Evolutionary conservation across 768 basidiomycete species (phyloP).

Genomic region (Ramaria sp.): DNA sequence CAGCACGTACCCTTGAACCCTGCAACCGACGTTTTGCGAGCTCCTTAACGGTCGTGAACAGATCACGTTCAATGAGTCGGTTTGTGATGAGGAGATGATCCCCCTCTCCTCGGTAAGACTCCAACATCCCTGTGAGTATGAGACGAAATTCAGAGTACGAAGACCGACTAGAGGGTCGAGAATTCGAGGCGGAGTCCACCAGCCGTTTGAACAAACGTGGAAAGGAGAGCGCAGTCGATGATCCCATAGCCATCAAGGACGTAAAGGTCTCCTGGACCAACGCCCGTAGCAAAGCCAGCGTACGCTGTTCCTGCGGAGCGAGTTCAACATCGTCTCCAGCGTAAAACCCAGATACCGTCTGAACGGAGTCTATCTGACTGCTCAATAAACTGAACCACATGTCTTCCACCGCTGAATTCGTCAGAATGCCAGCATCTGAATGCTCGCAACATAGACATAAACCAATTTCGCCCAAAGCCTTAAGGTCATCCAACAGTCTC

Average conservation of each 20-base stretch:
- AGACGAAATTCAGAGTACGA: constrained; percentile 86
- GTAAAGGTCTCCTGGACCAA: constrained; percentile 80
- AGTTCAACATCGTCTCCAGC: constrained; percentile 13
- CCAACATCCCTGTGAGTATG: constrained; percentile 91
- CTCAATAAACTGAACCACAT: constrained; percentile 83
- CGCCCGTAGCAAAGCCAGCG: constrained; percentile 47
- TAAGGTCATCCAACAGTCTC: constrained; percentile 36
- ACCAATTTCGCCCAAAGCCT: constrained; percentile 48
- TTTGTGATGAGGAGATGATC: constrained; percentile 83
- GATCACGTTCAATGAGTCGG: constrained; percentile 67
- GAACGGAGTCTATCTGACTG: constrained; percentile 72
- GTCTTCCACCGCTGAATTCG: constrained; percentile 49
- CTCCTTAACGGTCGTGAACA: constrained; percentile 63
- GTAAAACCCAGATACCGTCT: constrained; percentile 44
- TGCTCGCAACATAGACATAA: constrained; percentile 60
- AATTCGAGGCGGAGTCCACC: constrained; percentile 55
- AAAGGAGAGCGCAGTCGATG: constrained; percentile 74
- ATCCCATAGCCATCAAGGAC: constrained; percentile 73
- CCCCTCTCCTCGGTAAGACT: constrained; percentile 85
- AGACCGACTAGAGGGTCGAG: constrained; percentile 40
- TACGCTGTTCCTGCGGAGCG: constrained; percentile 18
- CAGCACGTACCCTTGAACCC: constrained; percentile 30
- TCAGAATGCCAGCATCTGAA: constrained; percentile 33
- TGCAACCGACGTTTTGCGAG: constrained; percentile 42
- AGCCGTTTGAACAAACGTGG: constrained; percentile 88